phyloP scores from a whole-genome alignment of 192 early-diverging fungal species.

The Borealophlyctis nickersoniae region DNA sequence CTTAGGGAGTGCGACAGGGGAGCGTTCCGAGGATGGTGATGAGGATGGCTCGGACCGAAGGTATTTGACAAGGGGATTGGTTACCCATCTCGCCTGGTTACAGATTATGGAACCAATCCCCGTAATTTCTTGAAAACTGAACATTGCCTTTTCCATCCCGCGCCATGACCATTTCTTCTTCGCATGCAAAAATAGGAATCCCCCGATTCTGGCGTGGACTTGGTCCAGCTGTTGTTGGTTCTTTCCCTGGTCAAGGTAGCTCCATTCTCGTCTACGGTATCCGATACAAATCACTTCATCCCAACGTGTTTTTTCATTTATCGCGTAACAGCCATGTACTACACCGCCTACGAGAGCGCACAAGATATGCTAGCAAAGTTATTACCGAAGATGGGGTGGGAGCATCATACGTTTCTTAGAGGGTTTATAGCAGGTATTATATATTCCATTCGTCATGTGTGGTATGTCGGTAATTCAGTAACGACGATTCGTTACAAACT shows the following conservation, averaged over 20 bases:
- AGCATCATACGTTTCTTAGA: conserved; percentile 19
- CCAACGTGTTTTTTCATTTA: no score
- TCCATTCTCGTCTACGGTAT: not conserved
- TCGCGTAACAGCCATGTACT: conserved; percentile 42
- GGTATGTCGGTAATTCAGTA: not conserved
- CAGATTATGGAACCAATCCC: not conserved
- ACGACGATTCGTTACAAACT: no score
- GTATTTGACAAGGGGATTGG: no score
- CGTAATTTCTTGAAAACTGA: not conserved
- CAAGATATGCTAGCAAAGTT: conserved; percentile 28
- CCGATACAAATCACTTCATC: no score
- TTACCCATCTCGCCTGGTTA: no score
- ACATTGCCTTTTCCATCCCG: no score
- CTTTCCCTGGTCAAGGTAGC: conserved; percentile 40
- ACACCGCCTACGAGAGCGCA: conserved; percentile 43
- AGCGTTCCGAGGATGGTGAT: conserved; percentile 10
- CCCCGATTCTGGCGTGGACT: conserved; percentile 43
- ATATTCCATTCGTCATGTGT: not conserved
- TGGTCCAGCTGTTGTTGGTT: conserved; percentile 36
- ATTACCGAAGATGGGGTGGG: not conserved
- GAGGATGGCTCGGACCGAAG: conserved; percentile 26
- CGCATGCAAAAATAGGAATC: conserved; percentile 22
- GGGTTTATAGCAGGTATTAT: conserved; percentile 41
- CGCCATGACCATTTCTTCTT: not conserved
- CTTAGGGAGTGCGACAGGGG: conserved; percentile 7